A percentile compares a stretch with the other conserved stretches of the same genome.
These are phyloP conservation scores for Alternaria metachromatica DNA, from an alignment of 2,329 filamentous ascomycete genomes.

Conservation along the genomic window DNA sequence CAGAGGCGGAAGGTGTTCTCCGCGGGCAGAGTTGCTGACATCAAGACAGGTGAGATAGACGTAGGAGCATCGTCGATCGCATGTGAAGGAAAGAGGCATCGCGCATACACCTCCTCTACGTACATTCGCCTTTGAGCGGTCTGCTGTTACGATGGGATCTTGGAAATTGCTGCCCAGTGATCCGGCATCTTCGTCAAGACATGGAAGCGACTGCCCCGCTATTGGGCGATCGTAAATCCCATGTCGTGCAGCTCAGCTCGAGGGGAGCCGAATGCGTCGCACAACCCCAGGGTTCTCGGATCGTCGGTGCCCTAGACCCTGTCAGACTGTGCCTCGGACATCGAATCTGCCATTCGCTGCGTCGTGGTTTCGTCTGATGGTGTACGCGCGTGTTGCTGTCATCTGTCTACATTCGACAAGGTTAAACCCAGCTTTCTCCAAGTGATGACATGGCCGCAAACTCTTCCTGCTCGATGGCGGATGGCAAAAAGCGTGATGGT, in stretches of 20 bases:
- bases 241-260: slow-evolving; percentile 4
- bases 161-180: background rate
- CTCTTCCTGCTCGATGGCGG: background rate
- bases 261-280: slow-evolving; percentile 1
- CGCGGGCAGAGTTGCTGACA: background rate
- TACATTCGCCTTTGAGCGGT: background rate
- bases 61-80: background rate
- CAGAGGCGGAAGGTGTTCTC: background rate
- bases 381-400: slow-evolving; percentile 4
- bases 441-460: background rate
- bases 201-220: background rate
- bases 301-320: slow-evolving; percentile 12
- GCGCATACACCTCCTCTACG: background rate
- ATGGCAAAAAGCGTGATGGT: background rate
- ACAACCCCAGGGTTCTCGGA: slow-evolving; percentile 6
- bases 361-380: background rate
- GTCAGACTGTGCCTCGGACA: background rate
- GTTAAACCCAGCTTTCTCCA: background rate
- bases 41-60: background rate
- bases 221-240: background rate
- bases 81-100: background rate
- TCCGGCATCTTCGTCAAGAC: background rate
- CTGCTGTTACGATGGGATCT: background rate
- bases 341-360: slow-evolving; percentile 5
- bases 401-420: background rate